A percentile compares a stretch with the other conserved stretches of the same genome.
Evolutionary conservation across 2,329 filamentous ascomycete species (phyloP).

Genomic region (Epichloe sp.): DNA sequence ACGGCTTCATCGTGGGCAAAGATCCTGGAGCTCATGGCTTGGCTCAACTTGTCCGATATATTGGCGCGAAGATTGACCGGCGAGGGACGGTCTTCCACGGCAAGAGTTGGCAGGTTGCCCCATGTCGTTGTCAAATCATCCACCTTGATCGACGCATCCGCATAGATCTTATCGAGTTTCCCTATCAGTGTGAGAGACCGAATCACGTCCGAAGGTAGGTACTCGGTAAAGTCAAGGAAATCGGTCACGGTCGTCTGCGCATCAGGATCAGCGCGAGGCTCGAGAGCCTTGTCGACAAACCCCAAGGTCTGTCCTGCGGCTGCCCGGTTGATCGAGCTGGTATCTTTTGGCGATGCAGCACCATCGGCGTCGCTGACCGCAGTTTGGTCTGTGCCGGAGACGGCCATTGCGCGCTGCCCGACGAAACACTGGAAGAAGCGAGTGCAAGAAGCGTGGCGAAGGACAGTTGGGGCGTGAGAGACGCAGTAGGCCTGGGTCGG

Average conservation of each 20-base stretch:
- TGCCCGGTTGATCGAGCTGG: slow-evolving; percentile 14
- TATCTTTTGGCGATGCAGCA: slow-evolving; percentile 16
- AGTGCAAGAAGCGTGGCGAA: background rate
- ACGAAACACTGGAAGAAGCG: background rate
- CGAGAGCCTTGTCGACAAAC: slow-evolving; percentile 29
- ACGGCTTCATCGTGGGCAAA: slow-evolving; percentile 49
- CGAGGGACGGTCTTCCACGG: slow-evolving; percentile 32
- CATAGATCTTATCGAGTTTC: slow-evolving; percentile 47
- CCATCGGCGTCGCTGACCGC: slow-evolving; percentile 11
- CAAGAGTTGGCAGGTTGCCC: slow-evolving; percentile 38
- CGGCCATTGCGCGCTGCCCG: slow-evolving; percentile 13
- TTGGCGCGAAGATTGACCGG: slow-evolving; percentile 41
- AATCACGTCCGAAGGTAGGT: slow-evolving; percentile 52
- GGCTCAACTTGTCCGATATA: slow-evolving; percentile 44
- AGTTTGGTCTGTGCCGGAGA: slow-evolving; percentile 13
- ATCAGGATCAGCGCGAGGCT: slow-evolving; percentile 48
- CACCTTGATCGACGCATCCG: slow-evolving; percentile 39
- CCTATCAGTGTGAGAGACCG: slow-evolving; percentile 53
- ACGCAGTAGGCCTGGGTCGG: background rate
- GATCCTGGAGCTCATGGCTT: slow-evolving; percentile 41
- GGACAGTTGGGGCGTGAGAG: background rate
- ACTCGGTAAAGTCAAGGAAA: slow-evolving; percentile 58
- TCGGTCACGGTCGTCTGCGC: slow-evolving; percentile 57
- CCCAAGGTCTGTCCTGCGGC: slow-evolving; percentile 14
- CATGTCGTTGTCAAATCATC: slow-evolving; percentile 44